Evolutionary conservation across 495 filamentous ascomycete species (phyloP).

Genomic region (Aspergillus saccharolyticus): DNA sequence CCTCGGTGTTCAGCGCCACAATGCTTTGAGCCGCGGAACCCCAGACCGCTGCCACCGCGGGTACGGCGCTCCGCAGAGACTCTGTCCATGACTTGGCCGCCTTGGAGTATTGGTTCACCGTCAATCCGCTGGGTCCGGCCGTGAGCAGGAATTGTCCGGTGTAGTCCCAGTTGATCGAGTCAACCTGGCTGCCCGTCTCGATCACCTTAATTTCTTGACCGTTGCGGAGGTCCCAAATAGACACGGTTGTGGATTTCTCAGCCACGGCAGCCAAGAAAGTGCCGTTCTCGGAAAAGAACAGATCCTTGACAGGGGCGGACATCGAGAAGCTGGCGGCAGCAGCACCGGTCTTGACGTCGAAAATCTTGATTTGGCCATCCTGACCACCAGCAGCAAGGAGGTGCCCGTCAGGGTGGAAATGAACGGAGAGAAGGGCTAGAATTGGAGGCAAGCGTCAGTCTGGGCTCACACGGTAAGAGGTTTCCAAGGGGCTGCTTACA

Average conservation of each 20-base stretch:
- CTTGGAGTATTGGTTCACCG: conserved; percentile 85
- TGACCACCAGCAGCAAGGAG: conserved; percentile 78
- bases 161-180: conserved; percentile 82
- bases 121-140: conserved; percentile 72
- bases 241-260: conserved; percentile 66
- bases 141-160: conserved; percentile 88
- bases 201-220: conserved; percentile 70
- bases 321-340: conserved; percentile 66
- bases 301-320: conserved; percentile 59
- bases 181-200: conserved; percentile 71
- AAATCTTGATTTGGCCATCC: conserved; percentile 76
- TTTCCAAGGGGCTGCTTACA: conserved; percentile 51
- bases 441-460: conserved; percentile 7
- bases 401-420: conserved; percentile 94
- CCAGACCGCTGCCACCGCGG: conserved; percentile 71
- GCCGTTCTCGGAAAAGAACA: conserved; percentile 96
- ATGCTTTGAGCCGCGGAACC: conserved; percentile 68
- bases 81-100: conserved; percentile 82
- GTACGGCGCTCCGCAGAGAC: conserved; percentile 67
- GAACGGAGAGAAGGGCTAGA: conserved; percentile 67
- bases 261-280: conserved; percentile 82
- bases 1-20: conserved; percentile 66
- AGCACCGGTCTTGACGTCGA: conserved; percentile 69
- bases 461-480: not conserved
- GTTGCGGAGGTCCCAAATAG: conserved; percentile 89